phyloP scores from a whole-genome alignment of 164 flowering plant genomes.

The Sedum album region DNA sequence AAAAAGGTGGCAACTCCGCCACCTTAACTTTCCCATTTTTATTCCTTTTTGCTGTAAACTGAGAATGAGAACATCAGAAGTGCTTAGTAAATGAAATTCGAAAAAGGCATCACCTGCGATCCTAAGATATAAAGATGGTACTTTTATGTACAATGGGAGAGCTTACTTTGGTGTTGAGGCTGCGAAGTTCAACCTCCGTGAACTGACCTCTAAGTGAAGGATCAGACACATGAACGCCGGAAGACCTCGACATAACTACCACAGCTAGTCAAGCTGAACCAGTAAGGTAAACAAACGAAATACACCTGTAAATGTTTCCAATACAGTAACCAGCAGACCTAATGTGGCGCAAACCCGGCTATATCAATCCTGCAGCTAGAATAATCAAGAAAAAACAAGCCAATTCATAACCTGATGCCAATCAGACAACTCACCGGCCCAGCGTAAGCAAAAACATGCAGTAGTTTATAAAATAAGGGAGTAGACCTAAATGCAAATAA shows the following conservation, averaged over 20 bases:
- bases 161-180: constrained; percentile 42
- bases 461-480: background rate
- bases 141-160: background rate
- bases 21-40: constrained; percentile 35
- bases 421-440: background rate
- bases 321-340: no score
- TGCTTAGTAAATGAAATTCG: background rate
- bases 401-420: background rate
- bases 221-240: constrained; percentile 53
- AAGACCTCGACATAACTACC: constrained; percentile 36
- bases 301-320: background rate
- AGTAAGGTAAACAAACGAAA: background rate
- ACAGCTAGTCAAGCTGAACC: background rate
- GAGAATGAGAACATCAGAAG: constrained; percentile 14
- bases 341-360: no score
- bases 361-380: background rate
- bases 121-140: background rate
- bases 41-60: constrained; percentile 43
- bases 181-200: constrained; percentile 55
- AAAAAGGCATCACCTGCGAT: background rate
- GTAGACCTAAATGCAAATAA: background rate
- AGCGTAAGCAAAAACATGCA: background rate
- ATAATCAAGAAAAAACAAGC: background rate
- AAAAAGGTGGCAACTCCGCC: constrained; percentile 54
- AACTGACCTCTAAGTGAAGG: constrained; percentile 55